Evolutionary conservation across 192 early-diverging fungal species (phyloP).

Genomic region (Phlyctochytrium arcticum): DNA sequence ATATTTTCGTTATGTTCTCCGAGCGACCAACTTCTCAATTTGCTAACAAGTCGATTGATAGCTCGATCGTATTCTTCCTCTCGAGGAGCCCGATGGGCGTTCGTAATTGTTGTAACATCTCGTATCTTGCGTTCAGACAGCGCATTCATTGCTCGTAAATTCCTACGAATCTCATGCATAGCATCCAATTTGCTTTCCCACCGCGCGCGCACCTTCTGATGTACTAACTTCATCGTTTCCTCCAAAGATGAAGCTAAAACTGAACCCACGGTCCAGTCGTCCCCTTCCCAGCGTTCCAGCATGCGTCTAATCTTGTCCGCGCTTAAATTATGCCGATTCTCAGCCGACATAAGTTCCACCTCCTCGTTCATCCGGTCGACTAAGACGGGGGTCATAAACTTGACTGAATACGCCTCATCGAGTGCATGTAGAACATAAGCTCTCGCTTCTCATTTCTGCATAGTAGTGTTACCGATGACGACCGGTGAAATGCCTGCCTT

Average conservation of each 20-base stretch:
- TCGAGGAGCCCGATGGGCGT: too few species aligned
- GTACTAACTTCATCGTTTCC: too few species aligned
- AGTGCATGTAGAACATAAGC: constrained; percentile 40
- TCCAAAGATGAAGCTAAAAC: constrained; percentile 23
- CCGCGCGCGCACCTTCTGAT: too few species aligned
- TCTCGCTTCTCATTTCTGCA: constrained; percentile 39
- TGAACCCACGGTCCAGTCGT: constrained; percentile 28
- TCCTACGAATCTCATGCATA: too few species aligned
- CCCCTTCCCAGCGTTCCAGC: constrained; percentile 41
- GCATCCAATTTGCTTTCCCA: too few species aligned
- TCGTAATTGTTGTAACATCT: too few species aligned
- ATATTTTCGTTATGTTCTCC: too few species aligned
- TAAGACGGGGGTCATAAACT: constrained; percentile 19
- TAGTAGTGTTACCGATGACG: constrained; percentile 52
- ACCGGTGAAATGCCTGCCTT: constrained; percentile 18
- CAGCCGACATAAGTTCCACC: constrained; percentile 24
- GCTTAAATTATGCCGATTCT: constrained; percentile 40
- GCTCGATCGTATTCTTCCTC: too few species aligned
- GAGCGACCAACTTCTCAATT: too few species aligned
- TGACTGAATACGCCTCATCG: constrained; percentile 28
- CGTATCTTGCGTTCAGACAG: too few species aligned
- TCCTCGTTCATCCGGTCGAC: constrained; percentile 27
- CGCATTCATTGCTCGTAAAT: too few species aligned
- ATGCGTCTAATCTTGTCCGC: constrained; percentile 36
- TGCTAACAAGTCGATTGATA: too few species aligned